Evolutionary conservation across 805 yeast species (phyloP), one percentile per base, ranked within the genome.

Genomic region (Metschnikowia sp.): DNA sequence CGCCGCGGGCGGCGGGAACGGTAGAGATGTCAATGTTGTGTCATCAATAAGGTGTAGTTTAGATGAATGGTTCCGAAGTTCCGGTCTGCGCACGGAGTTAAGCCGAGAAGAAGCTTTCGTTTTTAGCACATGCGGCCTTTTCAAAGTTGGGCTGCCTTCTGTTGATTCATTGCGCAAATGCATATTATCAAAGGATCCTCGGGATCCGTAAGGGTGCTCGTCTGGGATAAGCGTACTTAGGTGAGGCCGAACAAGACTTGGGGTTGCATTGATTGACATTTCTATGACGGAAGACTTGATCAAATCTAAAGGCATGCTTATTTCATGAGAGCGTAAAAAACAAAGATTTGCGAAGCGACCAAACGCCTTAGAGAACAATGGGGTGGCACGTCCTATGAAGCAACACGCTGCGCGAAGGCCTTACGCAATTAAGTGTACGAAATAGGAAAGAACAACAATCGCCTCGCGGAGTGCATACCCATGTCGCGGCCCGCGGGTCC

Each of bases 1-100:
- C 15, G 56, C 45, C 18, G 66, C 63, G 0, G 83, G 83, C 29
- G 80, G 83, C 1, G 81, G 76, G 15, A 78, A 61, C 9, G 83
- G 83, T 36, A 78, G 64, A 1, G 81, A 76, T 1, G 83, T 78
- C 35, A 78, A 60, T 7, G 69, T 70, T 5, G 74, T 69, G 47
- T 67, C 76, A 50, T 78, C 82, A 8, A 78, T 64, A 19, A 78
- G 65, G 52, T 78, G 82, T 22, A 78, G 57, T 49, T 68, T 65
- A 1, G 82, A 77, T 12, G 67, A 65, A 28, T 63, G 69, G 46
- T 13, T 43, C 33, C 45, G 44, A 15, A 47, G 50, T 12, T 36
- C 34, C 8, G 36, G 44, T 29, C 13, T 28, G 11, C 37, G 43
- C 5, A 29, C 29, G 3, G 40, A 22, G 19, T 40, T 39, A 2